Evolutionary conservation across 1,139 yeast species (phyloP).

Genomic region (Spencermartinsiella ligniputridi): DNA sequence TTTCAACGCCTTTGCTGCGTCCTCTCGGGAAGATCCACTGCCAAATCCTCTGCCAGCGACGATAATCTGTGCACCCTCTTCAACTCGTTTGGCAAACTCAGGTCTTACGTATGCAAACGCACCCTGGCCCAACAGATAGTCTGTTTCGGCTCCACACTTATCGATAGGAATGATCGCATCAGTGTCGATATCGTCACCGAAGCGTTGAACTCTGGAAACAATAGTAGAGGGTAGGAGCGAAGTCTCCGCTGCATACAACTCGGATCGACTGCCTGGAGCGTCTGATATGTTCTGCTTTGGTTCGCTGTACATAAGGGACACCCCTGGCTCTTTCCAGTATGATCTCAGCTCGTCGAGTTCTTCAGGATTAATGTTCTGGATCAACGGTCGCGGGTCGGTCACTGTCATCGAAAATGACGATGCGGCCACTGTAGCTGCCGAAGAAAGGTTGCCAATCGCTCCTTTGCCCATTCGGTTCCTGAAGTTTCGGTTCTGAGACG

Average conservation of each 20-base stretch:
- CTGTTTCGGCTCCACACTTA: slow-evolving; percentile 9
- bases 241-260: slow-evolving; percentile 11
- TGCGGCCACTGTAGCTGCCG: slow-evolving; percentile 16
- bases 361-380: slow-evolving; percentile 8
- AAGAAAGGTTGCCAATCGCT: slow-evolving; percentile 12
- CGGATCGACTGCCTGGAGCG: slow-evolving; percentile 4
- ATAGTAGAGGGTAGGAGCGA: slow-evolving; percentile 10
- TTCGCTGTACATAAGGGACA: slow-evolving; percentile 11
- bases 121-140: slow-evolving; percentile 11
- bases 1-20: slow-evolving; percentile 13
- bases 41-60: slow-evolving; percentile 17
- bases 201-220: slow-evolving; percentile 12
- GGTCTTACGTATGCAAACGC: slow-evolving; percentile 16
- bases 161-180: slow-evolving; percentile 17
- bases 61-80: slow-evolving; percentile 11
- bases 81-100: slow-evolving; percentile 11
- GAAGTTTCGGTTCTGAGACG: slow-evolving; percentile 15
- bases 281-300: slow-evolving; percentile 5
- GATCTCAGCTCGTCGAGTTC: slow-evolving; percentile 10
- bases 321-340: slow-evolving; percentile 10
- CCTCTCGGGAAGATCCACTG: slow-evolving; percentile 16
- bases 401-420: slow-evolving; percentile 14
- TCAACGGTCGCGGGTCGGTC: slow-evolving; percentile 11
- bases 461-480: slow-evolving; percentile 16
- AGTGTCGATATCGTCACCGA: slow-evolving; percentile 16